Evolutionary conservation across 2,329 filamentous ascomycete genomes (phyloP), one percentile per base, ranked within the genome.

Genomic region (Verticillium dahliae): DNA sequence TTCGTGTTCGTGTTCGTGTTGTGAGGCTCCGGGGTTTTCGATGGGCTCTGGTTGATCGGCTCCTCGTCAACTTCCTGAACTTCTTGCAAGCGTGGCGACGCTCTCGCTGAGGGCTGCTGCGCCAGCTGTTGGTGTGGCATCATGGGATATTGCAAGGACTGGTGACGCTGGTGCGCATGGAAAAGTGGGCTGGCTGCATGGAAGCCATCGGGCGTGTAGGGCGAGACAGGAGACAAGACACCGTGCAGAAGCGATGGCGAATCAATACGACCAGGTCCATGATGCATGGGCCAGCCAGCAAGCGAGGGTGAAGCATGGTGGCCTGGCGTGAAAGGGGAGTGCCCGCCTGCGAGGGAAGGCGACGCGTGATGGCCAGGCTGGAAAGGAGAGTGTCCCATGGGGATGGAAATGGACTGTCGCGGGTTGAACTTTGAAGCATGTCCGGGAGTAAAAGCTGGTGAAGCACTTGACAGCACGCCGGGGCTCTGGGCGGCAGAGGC

Each of bases 1-100:
- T 81, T 76, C 31, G 22, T 22, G 62, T 64, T 65, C 56, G 77
- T 74, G 59, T 81, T 76, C 31, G 22, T 22, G 62, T 64, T 64
- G 56, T 77, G 77, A 10, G 81, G 77, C 67, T 87, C 82, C 0
- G 83, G 80, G 0, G 81, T 83, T 68, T 81, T 83, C 1, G 81
- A 84, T 10, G 78, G 79, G 61, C 78, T 84, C 73, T 84, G 81
- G 67, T 70, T 75, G 33, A 71, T 68, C 1, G 74, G 72, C 62
- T 90, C 89, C 66, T 90, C 89, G 27, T 91, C 89, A 61, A 86
- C 87, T 70, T 92, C 90, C n/a, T 82, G 85, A 15, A 93, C 80
- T 65, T 92, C 89, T 61, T 90, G 88, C 64, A 93, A 76, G 54
- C 86, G 80, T 63, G 85, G 85, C 0, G 85, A 88, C 27, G 80